These are phyloP conservation scores for Themeda triandra DNA, from an alignment of 176 grass and related monocot species.

Conservation along the genomic window DNA sequence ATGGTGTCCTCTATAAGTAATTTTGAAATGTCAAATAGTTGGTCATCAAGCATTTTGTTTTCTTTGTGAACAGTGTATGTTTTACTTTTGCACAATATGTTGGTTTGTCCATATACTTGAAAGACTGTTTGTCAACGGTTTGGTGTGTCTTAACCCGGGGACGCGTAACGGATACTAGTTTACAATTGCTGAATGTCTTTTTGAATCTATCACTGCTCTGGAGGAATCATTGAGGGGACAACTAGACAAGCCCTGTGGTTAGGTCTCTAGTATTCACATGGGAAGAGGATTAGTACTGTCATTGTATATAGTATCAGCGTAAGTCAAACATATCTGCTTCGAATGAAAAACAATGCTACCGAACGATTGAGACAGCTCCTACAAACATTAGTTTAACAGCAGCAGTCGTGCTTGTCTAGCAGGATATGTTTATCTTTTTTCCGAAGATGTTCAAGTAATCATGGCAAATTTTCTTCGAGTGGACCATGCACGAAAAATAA, in stretches of 20 bases:
- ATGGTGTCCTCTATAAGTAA: not conserved
- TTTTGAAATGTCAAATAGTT: not conserved
- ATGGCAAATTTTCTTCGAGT: not conserved
- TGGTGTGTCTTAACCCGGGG: not conserved
- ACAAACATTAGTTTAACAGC: constrained; percentile 7
- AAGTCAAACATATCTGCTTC: constrained; percentile 45
- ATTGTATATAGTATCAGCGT: constrained; percentile 20
- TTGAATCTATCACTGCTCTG: constrained; percentile 41
- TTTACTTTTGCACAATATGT: not conserved
- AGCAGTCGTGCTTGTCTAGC: not conserved
- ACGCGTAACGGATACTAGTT: not conserved
- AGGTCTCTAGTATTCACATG: constrained; percentile 54
- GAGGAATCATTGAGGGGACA: constrained; percentile 51
- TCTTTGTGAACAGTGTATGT: too few relatives aligned
- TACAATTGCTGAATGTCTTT: not conserved
- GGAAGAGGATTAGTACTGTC: constrained; percentile 33
- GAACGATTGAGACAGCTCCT: constrained; percentile 32
- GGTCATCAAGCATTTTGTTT: not conserved
- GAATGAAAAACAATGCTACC: constrained; percentile 37
- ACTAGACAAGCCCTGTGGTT: constrained; percentile 27
- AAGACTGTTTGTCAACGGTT: not conserved
- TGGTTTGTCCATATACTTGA: not conserved
- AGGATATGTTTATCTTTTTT: constrained; percentile 14
- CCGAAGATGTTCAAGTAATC: not conserved
- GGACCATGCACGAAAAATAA: not conserved